phyloP scores from a whole-genome alignment of 257 asterid species.

The Vinca minor region DNA sequence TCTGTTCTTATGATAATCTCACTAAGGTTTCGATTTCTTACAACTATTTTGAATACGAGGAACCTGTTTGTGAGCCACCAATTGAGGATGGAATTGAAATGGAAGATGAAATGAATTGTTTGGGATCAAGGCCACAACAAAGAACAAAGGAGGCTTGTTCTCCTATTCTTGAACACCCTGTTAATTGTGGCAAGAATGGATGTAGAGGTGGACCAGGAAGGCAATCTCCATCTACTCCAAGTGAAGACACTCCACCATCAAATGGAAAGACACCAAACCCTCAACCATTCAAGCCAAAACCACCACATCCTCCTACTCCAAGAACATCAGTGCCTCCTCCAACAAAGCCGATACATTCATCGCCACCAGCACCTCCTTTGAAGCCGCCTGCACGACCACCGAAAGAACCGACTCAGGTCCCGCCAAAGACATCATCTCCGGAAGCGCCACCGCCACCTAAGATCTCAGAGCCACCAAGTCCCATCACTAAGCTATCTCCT shows the following conservation, averaged over 20 bases:
- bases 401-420: background rate
- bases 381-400: slow-evolving; percentile 13
- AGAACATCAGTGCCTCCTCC: background rate
- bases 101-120: slow-evolving; percentile 41
- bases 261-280: slow-evolving; percentile 3
- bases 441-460: background rate
- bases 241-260: slow-evolving; percentile 17
- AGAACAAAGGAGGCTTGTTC: slow-evolving; percentile 39
- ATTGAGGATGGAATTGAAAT: slow-evolving; percentile 21
- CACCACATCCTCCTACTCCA: too few relatives aligned
- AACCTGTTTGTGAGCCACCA: slow-evolving; percentile 26
- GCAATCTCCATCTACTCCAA: slow-evolving; percentile 7
- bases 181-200: slow-evolving; percentile 37
- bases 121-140: slow-evolving; percentile 28
- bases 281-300: too few relatives aligned
- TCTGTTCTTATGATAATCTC: slow-evolving; percentile 49
- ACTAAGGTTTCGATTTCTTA: slow-evolving; percentile 32
- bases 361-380: background rate
- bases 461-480: slow-evolving; percentile 2
- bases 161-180: slow-evolving; percentile 24
- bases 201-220: slow-evolving; percentile 34
- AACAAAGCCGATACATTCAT: background rate
- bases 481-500: background rate
- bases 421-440: background rate
- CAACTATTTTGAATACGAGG: slow-evolving; percentile 50